Base-by-base conservation (phyloP, 1,284 basidiomycete genomes). In the Pyrrhoderma noxium region DNA sequence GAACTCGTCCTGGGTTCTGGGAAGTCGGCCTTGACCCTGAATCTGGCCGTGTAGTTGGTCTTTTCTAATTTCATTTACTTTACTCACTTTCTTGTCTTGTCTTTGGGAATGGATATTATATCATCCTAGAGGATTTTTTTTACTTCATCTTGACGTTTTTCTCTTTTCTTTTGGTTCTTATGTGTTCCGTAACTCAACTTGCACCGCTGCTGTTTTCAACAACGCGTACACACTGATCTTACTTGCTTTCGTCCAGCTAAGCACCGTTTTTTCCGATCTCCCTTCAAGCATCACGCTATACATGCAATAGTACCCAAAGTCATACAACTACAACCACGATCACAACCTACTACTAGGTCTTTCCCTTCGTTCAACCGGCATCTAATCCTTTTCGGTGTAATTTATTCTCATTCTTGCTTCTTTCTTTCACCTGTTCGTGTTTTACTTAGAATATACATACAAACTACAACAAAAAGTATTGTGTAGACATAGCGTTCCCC, bases 1-100 rank as follows among this genome's bases (percentile, higher is more conserved):
- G 86, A 25, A 97, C 94, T 54, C 84, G 94, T 56, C 93, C 93
- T 60, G 79, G 93, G 16, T 90, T 90, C 74, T 90, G 88, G 88
- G 88, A 90, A 65, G 87, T 90, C 57, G 85, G 80, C 23, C 74
- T 90, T n/a, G 85, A 90, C 62, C 73, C 77, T 27, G 77, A 84
- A 59, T 77, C 77, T 0, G 88, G 87, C 52, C 71, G 76, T 37
- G 85, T 87, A 45, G 70, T 87, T 51, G 87, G 87, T 48, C 71
- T 89, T 55, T 90, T 90, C 73, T 90, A 74, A 70, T 51, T n/a
- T n/a, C n/a, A n/a, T n/a, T n/a, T n/a, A n/a, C n/a, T n/a, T n/a
- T n/a, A n/a, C n/a, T n/a, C n/a, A n/a, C 22, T 39, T 49, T 45
- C 42, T 43, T 13, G 25, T 18, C 27, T 14, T 14, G 14, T 39